phyloP scores from a whole-genome alignment of 768 basidiomycete species.

The Xerocomellus intermedius region DNA sequence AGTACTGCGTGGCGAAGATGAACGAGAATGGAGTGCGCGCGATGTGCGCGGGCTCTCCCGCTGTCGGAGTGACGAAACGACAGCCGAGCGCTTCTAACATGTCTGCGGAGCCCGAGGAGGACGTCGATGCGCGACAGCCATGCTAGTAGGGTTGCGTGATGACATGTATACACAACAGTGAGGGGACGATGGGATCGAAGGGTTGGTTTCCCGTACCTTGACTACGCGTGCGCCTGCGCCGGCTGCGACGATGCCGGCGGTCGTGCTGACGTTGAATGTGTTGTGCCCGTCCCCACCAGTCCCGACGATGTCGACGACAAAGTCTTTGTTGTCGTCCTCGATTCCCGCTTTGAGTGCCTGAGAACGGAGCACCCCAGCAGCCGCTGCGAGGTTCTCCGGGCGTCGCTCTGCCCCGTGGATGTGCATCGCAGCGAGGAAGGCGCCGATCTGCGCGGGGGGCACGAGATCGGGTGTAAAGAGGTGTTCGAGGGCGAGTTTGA shows the following conservation, averaged over 20 bases:
- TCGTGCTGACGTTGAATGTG: conserved; percentile 95
- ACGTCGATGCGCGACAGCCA: conserved; percentile 88
- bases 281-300: conserved; percentile 88
- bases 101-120: conserved; percentile 92
- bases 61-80: conserved; percentile 61
- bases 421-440: conserved; percentile 86
- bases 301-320: conserved; percentile 51
- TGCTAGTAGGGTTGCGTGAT: conserved; percentile 51
- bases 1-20: conserved; percentile 92
- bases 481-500: conserved; percentile 70
- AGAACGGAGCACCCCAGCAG: conserved; percentile 71
- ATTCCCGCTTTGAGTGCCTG: conserved; percentile 64
- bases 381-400: conserved; percentile 75
- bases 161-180: not conserved
- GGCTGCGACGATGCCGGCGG: conserved; percentile 90
- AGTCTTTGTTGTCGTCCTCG: conserved; percentile 60
- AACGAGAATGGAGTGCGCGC: conserved; percentile 80
- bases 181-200: not conserved
- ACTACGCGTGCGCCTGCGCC: conserved; percentile 92
- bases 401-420: conserved; percentile 73
- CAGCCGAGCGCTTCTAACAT: conserved; percentile 84
- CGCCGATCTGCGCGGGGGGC: conserved; percentile 76
- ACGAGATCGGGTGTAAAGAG: conserved; percentile 65
- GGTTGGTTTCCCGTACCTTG: conserved; percentile 53
- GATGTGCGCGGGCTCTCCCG: conserved; percentile 44